Conservation (phyloP, 768 basidiomycete genomes). For the Arthromyces matolae region DNA sequence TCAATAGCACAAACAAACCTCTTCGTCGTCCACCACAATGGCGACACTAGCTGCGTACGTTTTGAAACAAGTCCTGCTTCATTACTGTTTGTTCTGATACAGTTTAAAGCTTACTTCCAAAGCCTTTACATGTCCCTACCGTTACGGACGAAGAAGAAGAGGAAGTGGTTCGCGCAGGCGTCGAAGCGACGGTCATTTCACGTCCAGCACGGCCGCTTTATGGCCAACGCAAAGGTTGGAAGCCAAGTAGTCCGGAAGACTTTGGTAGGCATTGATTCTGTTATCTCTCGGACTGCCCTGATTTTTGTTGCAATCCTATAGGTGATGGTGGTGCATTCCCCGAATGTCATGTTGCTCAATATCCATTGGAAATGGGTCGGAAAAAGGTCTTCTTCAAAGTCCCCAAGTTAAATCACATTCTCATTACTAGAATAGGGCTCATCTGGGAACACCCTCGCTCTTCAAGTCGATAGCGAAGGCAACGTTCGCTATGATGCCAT, state of each 20-base stretch:
- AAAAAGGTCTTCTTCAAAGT: no score
- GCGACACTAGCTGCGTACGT: conserved; percentile 72
- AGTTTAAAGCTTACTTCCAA: conserved; percentile 59
- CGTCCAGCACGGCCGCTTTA: conserved; percentile 72
- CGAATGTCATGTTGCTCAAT: conserved; percentile 96
- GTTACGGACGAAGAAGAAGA: conserved; percentile 63
- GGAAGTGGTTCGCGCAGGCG: conserved; percentile 26
- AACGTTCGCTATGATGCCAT: conserved; percentile 97
- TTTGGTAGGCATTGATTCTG: conserved; percentile 54
- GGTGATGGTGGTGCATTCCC: conserved; percentile 87
- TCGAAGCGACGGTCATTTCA: conserved; percentile 41
- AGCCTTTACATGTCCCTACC: conserved; percentile 52
- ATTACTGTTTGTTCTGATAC: no score
- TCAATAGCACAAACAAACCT: conserved; percentile 22
- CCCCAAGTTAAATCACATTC: conserved; percentile 1
- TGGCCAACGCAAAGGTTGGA: conserved; percentile 84
- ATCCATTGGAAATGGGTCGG: conserved; percentile 90
- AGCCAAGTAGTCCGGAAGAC: conserved; percentile 75
- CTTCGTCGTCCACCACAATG: conserved; percentile 24
- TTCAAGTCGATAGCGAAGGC: conserved; percentile 95
- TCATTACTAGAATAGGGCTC: conserved; percentile 54
- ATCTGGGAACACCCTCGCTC: conserved; percentile 90
- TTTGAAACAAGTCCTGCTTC: no score
- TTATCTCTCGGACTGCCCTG: background rate
- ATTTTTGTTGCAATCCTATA: conserved; percentile 24